Evolutionary conservation across 768 basidiomycete species (phyloP).

Genomic region (Leccinum olivaceopallidum): DNA sequence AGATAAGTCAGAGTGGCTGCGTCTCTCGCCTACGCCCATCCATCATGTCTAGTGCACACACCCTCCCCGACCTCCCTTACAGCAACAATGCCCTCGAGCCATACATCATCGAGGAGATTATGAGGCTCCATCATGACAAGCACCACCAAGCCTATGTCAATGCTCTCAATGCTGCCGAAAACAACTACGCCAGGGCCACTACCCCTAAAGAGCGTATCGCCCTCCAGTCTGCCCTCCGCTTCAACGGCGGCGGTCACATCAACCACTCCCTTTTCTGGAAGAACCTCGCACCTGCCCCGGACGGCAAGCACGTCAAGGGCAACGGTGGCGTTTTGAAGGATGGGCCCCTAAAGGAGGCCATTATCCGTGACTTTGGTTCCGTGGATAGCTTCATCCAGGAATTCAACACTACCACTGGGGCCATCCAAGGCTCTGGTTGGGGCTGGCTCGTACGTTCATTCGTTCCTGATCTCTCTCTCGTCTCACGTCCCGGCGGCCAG

Average conservation of each 20-base stretch:
- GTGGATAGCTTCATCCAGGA: slow-evolving; percentile 75
- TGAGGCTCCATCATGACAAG: slow-evolving; percentile 93
- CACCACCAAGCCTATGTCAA: slow-evolving; percentile 97
- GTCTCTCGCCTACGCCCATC: slow-evolving; percentile 6
- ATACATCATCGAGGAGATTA: slow-evolving; percentile 86
- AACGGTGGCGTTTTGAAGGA: slow-evolving; percentile 60
- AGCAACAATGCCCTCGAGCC: slow-evolving; percentile 90
- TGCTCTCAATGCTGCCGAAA: slow-evolving; percentile 66
- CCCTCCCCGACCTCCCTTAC: slow-evolving; percentile 77
- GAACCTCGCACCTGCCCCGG: slow-evolving; percentile 72
- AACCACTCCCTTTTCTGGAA: slow-evolving; percentile 98
- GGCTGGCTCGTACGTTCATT: slow-evolving; percentile 82
- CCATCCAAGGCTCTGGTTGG: slow-evolving; percentile 94
- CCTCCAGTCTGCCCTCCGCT: slow-evolving; percentile 26
- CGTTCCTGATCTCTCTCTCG: background rate
- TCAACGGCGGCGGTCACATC: slow-evolving; percentile 58
- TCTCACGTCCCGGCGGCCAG: slow-evolving; percentile 35
- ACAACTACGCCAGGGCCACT: slow-evolving; percentile 63
- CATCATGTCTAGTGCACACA: slow-evolving; percentile 47
- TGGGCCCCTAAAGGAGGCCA: slow-evolving; percentile 70
- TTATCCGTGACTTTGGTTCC: slow-evolving; percentile 64
- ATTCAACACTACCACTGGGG: slow-evolving; percentile 83
- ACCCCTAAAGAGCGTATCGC: slow-evolving; percentile 55
- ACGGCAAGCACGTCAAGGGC: slow-evolving; percentile 53
- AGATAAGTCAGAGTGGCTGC: background rate